phyloP scores from a whole-genome alignment of 495 filamentous ascomycete genomes.

The Hypoxylon rickii region DNA sequence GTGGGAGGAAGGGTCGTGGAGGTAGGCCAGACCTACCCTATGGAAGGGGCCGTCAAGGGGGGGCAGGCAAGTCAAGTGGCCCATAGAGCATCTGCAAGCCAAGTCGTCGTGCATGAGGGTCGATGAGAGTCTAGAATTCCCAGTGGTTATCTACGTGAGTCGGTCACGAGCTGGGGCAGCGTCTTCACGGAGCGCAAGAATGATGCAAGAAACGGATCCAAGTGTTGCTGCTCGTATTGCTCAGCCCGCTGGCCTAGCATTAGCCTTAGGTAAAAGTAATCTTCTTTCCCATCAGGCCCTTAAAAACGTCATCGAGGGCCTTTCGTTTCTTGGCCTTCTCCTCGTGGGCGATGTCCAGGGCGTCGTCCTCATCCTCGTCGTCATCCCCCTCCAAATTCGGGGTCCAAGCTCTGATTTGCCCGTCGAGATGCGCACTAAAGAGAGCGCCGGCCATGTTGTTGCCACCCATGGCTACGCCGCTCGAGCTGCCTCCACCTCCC shows the following conservation, averaged over 20 bases:
- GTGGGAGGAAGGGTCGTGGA: background rate
- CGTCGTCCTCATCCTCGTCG: conserved; percentile 46
- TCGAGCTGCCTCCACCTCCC: conserved; percentile 47
- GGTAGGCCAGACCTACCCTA: conserved; percentile 1
- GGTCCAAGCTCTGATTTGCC: conserved; percentile 61
- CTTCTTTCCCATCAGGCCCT: conserved; percentile 55
- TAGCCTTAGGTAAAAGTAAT: conserved; percentile 49
- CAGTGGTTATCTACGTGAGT: background rate
- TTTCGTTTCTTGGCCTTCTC: conserved; percentile 59
- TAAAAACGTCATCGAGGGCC: conserved; percentile 62
- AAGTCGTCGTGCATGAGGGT: conserved; percentile 7
- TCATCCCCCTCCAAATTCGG: conserved; percentile 56
- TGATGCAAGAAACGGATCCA: background rate
- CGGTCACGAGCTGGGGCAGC: too few species aligned
- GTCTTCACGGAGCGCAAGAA: background rate
- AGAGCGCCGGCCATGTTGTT: conserved; percentile 54
- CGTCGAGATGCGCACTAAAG: conserved; percentile 62
- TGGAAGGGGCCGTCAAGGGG: too few species aligned
- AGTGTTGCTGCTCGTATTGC: background rate
- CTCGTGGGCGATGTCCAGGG: conserved; percentile 37
- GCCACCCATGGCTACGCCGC: conserved; percentile 49
- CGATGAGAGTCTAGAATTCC: background rate
- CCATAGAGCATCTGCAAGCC: conserved; percentile 6
- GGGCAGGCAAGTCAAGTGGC: too few species aligned
- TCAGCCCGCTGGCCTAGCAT: too few species aligned